Evolutionary conservation across 2,329 filamentous ascomycete species (phyloP).

Genomic region (Sordariomycetes sp.): DNA sequence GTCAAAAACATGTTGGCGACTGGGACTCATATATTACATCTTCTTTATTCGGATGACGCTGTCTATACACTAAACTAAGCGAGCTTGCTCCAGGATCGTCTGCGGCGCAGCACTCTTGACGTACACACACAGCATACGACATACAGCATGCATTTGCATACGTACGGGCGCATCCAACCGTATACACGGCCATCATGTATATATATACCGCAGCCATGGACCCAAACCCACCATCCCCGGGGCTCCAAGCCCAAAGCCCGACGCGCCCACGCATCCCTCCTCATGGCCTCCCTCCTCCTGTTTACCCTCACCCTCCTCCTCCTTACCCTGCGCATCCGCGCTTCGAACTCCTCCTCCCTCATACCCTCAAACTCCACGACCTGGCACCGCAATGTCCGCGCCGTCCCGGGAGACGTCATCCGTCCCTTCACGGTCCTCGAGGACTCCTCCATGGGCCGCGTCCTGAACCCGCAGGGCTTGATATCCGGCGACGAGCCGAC

Average conservation of each 20-base stretch:
- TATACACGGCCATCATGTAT: neutral
- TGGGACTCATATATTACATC: neutral
- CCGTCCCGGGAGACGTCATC: neutral
- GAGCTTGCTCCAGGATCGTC: neutral
- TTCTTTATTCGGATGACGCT: neutral
- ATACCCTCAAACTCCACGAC: neutral
- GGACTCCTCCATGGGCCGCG: neutral
- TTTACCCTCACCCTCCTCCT: neutral
- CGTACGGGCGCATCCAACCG: neutral
- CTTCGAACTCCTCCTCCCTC: neutral
- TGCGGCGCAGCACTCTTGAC: neutral
- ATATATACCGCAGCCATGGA: neutral
- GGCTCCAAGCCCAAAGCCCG: neutral
- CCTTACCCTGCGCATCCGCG: neutral
- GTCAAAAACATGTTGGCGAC: neutral
- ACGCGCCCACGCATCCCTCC: neutral
- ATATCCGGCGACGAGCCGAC: constrained; percentile 1
- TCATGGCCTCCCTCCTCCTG: neutral
- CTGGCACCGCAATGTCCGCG: constrained; percentile 6
- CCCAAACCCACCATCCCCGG: neutral
- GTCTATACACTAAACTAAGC: neutral
- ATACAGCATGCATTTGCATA: neutral
- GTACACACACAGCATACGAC: neutral
- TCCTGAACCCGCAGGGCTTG: constrained; percentile 2
- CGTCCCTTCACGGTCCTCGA: constrained; percentile 2